Evolutionary conservation across 345 rosid species (phyloP), one percentile per base, ranked within the genome.

Genomic region (Acer negundo): DNA sequence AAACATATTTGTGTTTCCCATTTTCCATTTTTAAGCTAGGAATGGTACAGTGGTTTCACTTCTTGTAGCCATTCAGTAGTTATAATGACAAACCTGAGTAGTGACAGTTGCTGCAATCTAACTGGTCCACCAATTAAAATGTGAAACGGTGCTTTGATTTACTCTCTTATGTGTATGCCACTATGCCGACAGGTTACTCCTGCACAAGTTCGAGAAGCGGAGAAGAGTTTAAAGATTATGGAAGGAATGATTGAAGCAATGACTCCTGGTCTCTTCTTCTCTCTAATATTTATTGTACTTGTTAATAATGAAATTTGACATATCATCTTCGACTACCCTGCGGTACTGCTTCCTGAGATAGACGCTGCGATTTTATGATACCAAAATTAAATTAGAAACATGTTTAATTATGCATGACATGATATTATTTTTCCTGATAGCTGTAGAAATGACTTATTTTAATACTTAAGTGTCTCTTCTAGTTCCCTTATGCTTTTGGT

Each of bases 161-260:
- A 31, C 70, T 76, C 40, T 67, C 77, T 1, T 24, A 6, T 77
- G 64, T 70, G 28, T 73, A 20, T 69, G 79, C 69, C 31, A 81
- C 23, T 73, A 20, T 69, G 79, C 69, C 31, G 82, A 78, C 83
- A 92, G 94, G 88, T 96, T 67, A 91, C 93, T 81, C 99, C 99
- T 28, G 88, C 97, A 58, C 99, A 94, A 78, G 83, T 96, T 82
- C 86, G 99, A 84, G 99, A 96, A 75, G 95, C 98, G 0, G 99
- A 94, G 87, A 96, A 91, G 91, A 96, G 75, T 86, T 87, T 94
- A 75, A 79, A 85, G 84, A 80, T 88, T 64, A 91, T 92, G 95
- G 99, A 96, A 88, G 90, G 83, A 76, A 94, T 94, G 91, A 91
- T 92, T 56, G 97, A 89, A 89, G 97, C 84, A 76, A 96, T 96